phyloP scores from a whole-genome alignment of 257 asterid genomes.

The Lithospermum erythrorhizon region DNA sequence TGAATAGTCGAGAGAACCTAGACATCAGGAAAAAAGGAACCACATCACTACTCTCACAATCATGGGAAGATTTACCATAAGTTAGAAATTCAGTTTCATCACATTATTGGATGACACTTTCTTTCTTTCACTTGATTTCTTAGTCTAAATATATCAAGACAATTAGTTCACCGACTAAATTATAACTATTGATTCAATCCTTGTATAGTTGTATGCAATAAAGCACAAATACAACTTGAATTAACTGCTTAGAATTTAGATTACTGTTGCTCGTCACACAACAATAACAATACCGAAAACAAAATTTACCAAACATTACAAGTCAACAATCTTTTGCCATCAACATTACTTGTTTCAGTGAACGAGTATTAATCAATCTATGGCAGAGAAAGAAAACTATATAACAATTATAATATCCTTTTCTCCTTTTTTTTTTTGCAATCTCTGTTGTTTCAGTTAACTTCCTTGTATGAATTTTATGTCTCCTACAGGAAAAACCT shows the following conservation, averaged over 20 bases:
- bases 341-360: neutral
- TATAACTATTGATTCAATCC: too few relatives aligned
- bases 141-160: too few relatives aligned
- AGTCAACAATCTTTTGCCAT: too few relatives aligned
- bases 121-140: neutral
- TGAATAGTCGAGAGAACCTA: constrained; percentile 42
- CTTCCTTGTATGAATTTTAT: too few relatives aligned
- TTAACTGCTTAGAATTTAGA: too few relatives aligned
- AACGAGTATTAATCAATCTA: neutral
- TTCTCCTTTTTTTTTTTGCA: neutral
- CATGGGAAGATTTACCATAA: neutral
- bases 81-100: neutral
- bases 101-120: neutral
- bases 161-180: too few relatives aligned
- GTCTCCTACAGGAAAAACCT: too few relatives aligned
- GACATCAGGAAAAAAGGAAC: constrained; percentile 3
- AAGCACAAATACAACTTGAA: too few relatives aligned
- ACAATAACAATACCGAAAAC: neutral
- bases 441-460: too few relatives aligned
- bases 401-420: too few relatives aligned
- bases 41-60: neutral
- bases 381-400: neutral
- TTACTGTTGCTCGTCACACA: neutral
- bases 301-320: neutral
- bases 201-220: too few relatives aligned